Percentiles rank a stretch among this genome's conserved stretches.
phyloP scores from a whole-genome alignment of 805 yeast genomes.

The Ogataea trehaloabstinens region DNA sequence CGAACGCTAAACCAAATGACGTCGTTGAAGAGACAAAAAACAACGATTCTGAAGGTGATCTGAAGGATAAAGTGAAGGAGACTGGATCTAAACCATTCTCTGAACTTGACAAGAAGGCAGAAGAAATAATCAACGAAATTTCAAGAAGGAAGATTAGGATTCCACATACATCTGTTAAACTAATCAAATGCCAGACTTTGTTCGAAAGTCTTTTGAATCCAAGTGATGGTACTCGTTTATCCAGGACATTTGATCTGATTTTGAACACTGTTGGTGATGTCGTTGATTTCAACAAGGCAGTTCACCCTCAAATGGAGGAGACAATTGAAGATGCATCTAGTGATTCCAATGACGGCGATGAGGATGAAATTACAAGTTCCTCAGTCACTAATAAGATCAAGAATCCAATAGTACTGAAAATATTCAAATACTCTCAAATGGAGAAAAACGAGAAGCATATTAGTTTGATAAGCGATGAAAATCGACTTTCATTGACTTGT shows the following conservation, averaged over 20 bases:
- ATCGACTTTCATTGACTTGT: conserved; percentile 30
- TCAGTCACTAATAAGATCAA: conserved; percentile 4
- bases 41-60: conserved; percentile 6
- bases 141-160: conserved; percentile 18
- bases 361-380: conserved; percentile 3
- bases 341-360: conserved; percentile 7
- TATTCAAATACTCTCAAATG: conserved; percentile 14
- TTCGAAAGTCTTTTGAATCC: conserved; percentile 28
- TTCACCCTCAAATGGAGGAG: conserved; percentile 3
- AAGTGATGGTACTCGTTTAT: conserved; percentile 17
- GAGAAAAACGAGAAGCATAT: conserved; percentile 6
- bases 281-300: conserved; percentile 19
- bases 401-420: conserved; percentile 13
- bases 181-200: conserved; percentile 27
- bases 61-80: conserved; percentile 3
- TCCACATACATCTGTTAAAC: conserved; percentile 26
- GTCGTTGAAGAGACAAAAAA: conserved; percentile 2
- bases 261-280: conserved; percentile 21
- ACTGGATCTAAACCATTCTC: conserved; percentile 5
- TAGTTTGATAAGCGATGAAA: conserved; percentile 27
- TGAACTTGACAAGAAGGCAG: conserved; percentile 8
- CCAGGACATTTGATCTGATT: conserved; percentile 25
- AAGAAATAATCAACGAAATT: conserved; percentile 11
- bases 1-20: conserved; percentile 2
- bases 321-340: conserved; percentile 9